Base-by-base conservation (phyloP, 2,329 filamentous ascomycete genomes). In the Botrytis sinoallii region DNA sequence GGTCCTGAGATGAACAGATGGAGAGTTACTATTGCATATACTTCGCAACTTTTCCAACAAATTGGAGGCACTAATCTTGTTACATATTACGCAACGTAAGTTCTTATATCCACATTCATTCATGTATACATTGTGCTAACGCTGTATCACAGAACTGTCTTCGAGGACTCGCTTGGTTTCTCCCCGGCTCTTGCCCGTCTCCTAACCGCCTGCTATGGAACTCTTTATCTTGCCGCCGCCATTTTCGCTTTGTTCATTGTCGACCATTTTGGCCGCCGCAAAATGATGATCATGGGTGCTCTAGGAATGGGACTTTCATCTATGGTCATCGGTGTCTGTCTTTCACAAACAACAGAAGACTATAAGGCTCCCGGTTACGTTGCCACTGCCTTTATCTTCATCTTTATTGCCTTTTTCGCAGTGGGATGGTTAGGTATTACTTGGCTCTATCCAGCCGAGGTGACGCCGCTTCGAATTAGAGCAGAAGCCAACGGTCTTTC, bases 301-400 rank as follows among this genome's bases (percentile, higher is more conserved):
- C 86, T 88, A 79, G 87, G 86, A 79, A 83, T 89, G 59, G 85
- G 71, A n/a, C 87, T 86, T 80, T 93, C 93, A 79, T 93, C 92
- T 48, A 82, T 84, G 68, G 81, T 85, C 25, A 87, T 88, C 84
- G 78, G 73, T 60, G 64, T 77, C 29, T 78, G 77, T 65, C 85
- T 85, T 22, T 80, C 81, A 1, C 86, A 85, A 77, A 86, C 87
- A 84, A 82, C 87, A 60, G 85, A 86, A 68, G 84, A 86, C 46
- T 66, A 75, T 5, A 70, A 74, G 16, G 76, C 76, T 20, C 76
- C 81, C 1, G 82, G 80, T 6, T 80, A 81, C 42, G 77, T 79
- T 22, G 78, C 79, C 1, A 77, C 79, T 1, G 74, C 75, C 6
- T 78, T 80, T 60, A 79, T 88, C 5, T 87, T 88, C 74, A 79